Percentiles rank a stretch among this genome's conserved stretches.
Conservation (phyloP, 441 rosid genomes). For the Aquilaria agallochum region DNA sequence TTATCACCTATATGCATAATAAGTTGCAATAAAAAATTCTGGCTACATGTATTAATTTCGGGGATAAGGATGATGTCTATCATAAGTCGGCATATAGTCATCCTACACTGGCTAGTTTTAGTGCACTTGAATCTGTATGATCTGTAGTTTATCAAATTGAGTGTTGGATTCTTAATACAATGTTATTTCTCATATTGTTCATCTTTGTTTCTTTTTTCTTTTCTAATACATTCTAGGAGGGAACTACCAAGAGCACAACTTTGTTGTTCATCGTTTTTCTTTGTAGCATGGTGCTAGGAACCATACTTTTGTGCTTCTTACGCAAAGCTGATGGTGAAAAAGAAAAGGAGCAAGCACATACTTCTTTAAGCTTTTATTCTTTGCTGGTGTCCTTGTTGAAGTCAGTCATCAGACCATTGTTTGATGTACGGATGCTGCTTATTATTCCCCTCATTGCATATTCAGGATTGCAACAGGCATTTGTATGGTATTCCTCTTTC, state of each 20-base stretch:
- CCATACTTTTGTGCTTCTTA: slow-evolving; percentile 73
- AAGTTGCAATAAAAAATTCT: too few species aligned
- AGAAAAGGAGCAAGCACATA: slow-evolving; percentile 37
- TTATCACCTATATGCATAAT: too few species aligned
- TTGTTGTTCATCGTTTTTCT: slow-evolving; percentile 74
- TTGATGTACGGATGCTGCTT: slow-evolving; percentile 69
- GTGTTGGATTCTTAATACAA: neutral
- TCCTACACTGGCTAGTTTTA: too few species aligned
- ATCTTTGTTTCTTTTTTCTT: neutral
- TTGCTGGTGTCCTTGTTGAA: slow-evolving; percentile 44
- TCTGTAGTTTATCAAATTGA: neutral
- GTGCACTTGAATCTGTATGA: neutral
- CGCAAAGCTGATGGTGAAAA: slow-evolving; percentile 49
- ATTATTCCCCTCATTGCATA: slow-evolving; percentile 81
- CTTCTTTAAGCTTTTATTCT: slow-evolving; percentile 48
- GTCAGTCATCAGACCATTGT: slow-evolving; percentile 64
- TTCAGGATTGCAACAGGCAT: slow-evolving; percentile 94
- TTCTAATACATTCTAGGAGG: slow-evolving; percentile 47
- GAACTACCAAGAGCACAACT: slow-evolving; percentile 65
- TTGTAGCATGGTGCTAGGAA: slow-evolving; percentile 69
- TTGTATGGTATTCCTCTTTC: slow-evolving; percentile 60
- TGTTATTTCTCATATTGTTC: neutral
- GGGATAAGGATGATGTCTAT: too few species aligned
- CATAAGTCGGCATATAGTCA: too few species aligned
- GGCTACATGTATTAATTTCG: too few species aligned